A percentile compares a stretch with the other conserved stretches of the same genome.
Conservation (phyloP, 768 basidiomycete genomes). For the Calocera cornea region DNA sequence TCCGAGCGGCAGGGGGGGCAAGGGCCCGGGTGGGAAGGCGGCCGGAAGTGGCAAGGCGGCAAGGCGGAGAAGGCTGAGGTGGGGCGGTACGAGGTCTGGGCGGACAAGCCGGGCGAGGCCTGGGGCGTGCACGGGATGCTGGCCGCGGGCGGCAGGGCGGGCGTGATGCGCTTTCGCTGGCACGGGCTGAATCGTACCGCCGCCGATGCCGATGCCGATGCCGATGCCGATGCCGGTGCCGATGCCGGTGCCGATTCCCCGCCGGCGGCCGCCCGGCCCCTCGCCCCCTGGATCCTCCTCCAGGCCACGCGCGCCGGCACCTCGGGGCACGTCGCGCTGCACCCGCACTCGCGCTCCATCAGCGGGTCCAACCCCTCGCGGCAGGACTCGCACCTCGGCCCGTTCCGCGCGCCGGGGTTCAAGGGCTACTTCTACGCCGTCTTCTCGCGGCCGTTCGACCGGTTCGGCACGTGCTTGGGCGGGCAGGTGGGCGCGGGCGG, state of each 20-base stretch:
- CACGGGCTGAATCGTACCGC: not conserved
- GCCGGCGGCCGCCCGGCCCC: slow-evolving; percentile 15
- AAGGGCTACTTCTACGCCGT: slow-evolving; percentile 35
- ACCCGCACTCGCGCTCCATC: slow-evolving; percentile 35
- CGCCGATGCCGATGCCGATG: too few relatives aligned
- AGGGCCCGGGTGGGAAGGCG: too few relatives aligned
- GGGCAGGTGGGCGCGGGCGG: slow-evolving; percentile 29
- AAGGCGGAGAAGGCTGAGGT: slow-evolving; percentile 41
- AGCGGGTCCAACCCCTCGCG: slow-evolving; percentile 53
- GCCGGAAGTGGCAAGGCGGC: too few relatives aligned
- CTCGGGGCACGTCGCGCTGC: slow-evolving; percentile 41
- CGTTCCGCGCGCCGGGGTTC: slow-evolving; percentile 28
- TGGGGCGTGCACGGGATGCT: slow-evolving; percentile 17
- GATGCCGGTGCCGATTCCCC: not conserved
- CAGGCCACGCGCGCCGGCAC: slow-evolving; percentile 53
- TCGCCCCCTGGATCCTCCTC: slow-evolving; percentile 45
- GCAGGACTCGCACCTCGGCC: slow-evolving; percentile 57
- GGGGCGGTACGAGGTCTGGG: slow-evolving; percentile 43
- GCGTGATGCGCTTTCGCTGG: not conserved
- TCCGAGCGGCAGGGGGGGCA: too few relatives aligned
- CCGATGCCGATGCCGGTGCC: too few relatives aligned
- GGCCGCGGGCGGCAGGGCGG: slow-evolving; percentile 13
- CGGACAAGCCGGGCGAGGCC: slow-evolving; percentile 35
- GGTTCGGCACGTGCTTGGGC: slow-evolving; percentile 37
- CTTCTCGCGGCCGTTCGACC: slow-evolving; percentile 27